Evolutionary conservation across 345 rosid genomes (phyloP).

Genomic region (Rhodomyrtus tomentosa): DNA sequence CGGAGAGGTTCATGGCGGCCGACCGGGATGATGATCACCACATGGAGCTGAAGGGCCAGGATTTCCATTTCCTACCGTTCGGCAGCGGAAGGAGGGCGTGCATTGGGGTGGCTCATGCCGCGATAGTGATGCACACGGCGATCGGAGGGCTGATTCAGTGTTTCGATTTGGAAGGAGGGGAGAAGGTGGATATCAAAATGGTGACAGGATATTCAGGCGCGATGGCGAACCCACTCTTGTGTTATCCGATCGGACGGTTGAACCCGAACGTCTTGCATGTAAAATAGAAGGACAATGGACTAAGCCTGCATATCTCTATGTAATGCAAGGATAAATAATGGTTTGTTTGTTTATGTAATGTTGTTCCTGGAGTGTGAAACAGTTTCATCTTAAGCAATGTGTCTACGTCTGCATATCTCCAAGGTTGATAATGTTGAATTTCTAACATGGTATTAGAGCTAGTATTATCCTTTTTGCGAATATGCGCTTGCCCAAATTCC

Average conservation of each 20-base stretch:
- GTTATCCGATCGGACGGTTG: slow-evolving; percentile 10
- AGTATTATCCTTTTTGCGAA: too few species aligned
- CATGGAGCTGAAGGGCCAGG: slow-evolving; percentile 20
- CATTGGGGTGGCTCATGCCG: slow-evolving; percentile 21
- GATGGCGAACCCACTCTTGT: slow-evolving; percentile 15
- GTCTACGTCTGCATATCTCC: too few species aligned
- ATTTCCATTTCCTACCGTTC: slow-evolving; percentile 20
- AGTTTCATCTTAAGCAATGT: not conserved
- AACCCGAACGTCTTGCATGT: slow-evolving; percentile 1
- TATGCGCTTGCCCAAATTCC: too few species aligned
- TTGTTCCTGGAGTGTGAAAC: not conserved
- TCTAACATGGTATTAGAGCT: too few species aligned
- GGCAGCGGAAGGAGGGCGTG: slow-evolving; percentile 39
- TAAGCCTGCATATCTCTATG: not conserved
- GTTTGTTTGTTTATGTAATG: not conserved
- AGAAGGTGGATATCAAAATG: slow-evolving; percentile 7
- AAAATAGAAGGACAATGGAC: not conserved
- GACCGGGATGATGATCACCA: not conserved
- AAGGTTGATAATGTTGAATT: too few species aligned
- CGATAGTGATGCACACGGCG: slow-evolving; percentile 16
- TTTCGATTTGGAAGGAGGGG: slow-evolving; percentile 24
- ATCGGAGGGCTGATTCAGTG: slow-evolving; percentile 30
- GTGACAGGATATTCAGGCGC: slow-evolving; percentile 28
- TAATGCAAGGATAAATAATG: not conserved
- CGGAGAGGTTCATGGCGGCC: slow-evolving; percentile 11